A percentile compares a stretch with the other conserved stretches of the same genome.
Evolutionary conservation across 108 stramenopile species (phyloP).

Genomic region (Skeletonema marinoi): DNA sequence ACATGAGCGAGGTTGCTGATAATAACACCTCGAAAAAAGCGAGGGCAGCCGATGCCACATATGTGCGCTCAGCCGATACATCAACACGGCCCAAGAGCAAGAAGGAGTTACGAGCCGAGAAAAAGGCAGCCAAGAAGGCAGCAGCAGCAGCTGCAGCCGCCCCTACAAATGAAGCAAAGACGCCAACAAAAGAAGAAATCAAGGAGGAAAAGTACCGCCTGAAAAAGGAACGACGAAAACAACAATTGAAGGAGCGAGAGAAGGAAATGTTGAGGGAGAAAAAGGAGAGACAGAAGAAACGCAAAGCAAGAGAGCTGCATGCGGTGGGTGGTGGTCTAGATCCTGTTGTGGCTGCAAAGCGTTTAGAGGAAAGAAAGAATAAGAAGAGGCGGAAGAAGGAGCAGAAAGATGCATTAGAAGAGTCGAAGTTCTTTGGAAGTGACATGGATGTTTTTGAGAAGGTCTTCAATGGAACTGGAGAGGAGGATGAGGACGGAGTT

Average conservation of each 20-base stretch:
- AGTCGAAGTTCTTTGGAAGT: neutral
- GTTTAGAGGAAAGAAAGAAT: neutral
- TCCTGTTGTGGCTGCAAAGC: slow-evolving; percentile 1
- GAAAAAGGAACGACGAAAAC: slow-evolving; percentile 8
- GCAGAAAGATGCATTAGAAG: slow-evolving; percentile 8
- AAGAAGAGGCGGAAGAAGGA: slow-evolving; percentile 4
- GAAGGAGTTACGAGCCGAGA: slow-evolving; percentile 12
- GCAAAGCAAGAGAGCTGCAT: slow-evolving; percentile 14
- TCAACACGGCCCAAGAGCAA: slow-evolving; percentile 9
- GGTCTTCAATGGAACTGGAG: slow-evolving; percentile 7
- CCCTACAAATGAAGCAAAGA: neutral
- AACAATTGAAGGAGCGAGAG: neutral
- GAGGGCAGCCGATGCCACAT: neutral
- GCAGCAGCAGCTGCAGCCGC: slow-evolving; percentile 5
- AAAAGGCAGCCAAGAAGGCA: slow-evolving; percentile 9
- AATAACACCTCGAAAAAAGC: neutral
- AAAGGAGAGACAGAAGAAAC: slow-evolving; percentile 34
- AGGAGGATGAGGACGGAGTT: slow-evolving; percentile 1
- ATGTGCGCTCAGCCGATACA: neutral
- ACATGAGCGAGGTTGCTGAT: neutral
- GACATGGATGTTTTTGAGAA: slow-evolving; percentile 10
- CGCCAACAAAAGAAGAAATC: neutral
- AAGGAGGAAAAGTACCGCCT: slow-evolving; percentile 7
- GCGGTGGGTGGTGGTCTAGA: neutral
- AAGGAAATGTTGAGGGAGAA: slow-evolving; percentile 2